These are phyloP conservation scores for Metschnikowia lunata DNA, from an alignment of 805 yeast species.

Conservation along the genomic window DNA sequence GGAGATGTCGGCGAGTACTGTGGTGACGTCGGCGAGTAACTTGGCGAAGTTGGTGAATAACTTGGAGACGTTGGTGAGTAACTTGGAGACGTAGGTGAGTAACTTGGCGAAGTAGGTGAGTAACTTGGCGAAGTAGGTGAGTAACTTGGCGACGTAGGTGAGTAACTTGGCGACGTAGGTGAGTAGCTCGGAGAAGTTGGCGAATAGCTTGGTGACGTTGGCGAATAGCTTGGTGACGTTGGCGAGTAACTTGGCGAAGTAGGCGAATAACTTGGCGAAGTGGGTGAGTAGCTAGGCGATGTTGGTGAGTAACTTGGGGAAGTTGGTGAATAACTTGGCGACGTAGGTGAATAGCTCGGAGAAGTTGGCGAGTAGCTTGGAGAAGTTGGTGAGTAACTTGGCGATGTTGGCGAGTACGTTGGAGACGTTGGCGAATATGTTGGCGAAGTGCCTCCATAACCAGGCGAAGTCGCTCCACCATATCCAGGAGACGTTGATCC, in stretches of 20 bases:
- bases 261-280: slow-evolving; percentile 67
- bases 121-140: slow-evolving; percentile 26
- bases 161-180: slow-evolving; percentile 25
- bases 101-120: slow-evolving; percentile 25
- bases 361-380: slow-evolving; percentile 74
- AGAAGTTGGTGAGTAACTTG: slow-evolving; percentile 73
- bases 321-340: slow-evolving; percentile 77
- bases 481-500: slow-evolving; percentile 47
- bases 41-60: slow-evolving; percentile 23
- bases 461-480: slow-evolving; percentile 49
- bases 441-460: slow-evolving; percentile 30
- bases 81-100: slow-evolving; percentile 25
- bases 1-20: slow-evolving; percentile 19
- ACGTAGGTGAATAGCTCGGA: slow-evolving; percentile 71
- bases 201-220: slow-evolving; percentile 37
- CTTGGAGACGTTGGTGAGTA: slow-evolving; percentile 26
- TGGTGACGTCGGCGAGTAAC: slow-evolving; percentile 24
- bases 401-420: slow-evolving; percentile 62
- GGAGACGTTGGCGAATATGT: slow-evolving; percentile 20
- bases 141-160: slow-evolving; percentile 27
- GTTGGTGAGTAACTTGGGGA: slow-evolving; percentile 74
- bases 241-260: slow-evolving; percentile 65
- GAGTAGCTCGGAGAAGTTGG: slow-evolving; percentile 24
- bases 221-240: slow-evolving; percentile 68
- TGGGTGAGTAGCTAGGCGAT: slow-evolving; percentile 76